Conservation (phyloP, 2,329 filamentous ascomycete species). For the Fusarium drepaniforme region DNA sequence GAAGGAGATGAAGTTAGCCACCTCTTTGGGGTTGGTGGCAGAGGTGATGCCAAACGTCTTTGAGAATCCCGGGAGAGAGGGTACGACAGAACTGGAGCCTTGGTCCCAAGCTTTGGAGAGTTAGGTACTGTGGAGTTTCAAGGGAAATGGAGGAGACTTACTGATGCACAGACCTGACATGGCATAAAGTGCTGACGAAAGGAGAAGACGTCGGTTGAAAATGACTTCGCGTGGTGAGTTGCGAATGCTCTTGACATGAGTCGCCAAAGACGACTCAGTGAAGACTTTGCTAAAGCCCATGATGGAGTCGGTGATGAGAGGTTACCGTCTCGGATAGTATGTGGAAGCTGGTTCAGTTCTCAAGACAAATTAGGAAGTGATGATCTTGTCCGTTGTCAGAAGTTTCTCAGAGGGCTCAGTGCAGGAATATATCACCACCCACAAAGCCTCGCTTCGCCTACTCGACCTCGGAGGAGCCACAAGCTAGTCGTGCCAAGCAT, state of each 20-base stretch:
- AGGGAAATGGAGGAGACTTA: background rate
- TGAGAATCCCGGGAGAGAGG: conserved; percentile 31
- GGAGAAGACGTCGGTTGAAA: conserved; percentile 17
- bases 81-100: conserved; percentile 31
- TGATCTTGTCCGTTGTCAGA: background rate
- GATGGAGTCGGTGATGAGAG: background rate
- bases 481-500: background rate
- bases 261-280: conserved; percentile 21
- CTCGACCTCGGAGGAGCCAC: background rate
- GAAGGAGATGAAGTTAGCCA: conserved; percentile 31
- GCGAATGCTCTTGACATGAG: conserved; percentile 19
- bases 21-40: conserved; percentile 22
- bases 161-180: conserved; percentile 32
- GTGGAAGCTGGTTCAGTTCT: background rate
- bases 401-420: background rate
- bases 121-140: background rate
- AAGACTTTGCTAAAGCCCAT: conserved; percentile 15
- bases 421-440: conserved; percentile 6
- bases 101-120: conserved; percentile 26
- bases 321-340: background rate
- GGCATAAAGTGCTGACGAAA: conserved; percentile 23
- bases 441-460: background rate
- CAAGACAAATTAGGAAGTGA: background rate
- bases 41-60: conserved; percentile 24
- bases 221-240: conserved; percentile 30